Evolutionary conservation across 1,139 yeast genomes (phyloP), one percentile per base, ranked within the genome.

Genomic region (Petasospora fabianii): DNA sequence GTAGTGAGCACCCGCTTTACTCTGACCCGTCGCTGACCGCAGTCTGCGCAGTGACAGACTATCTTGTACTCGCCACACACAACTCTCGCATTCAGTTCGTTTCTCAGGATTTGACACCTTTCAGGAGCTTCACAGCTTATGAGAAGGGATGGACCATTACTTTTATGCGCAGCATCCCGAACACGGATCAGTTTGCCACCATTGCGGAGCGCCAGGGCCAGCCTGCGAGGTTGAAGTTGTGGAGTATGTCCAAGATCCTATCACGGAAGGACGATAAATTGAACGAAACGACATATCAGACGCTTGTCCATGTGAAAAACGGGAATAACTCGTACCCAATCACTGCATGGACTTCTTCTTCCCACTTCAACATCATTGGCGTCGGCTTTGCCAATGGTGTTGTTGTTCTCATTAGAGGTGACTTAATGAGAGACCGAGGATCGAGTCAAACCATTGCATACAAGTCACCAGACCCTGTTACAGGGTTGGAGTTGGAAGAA

Each of bases 301-400:
- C 78, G 0, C 62, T 61, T 38, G 69, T 64, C 18, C 64, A 52
- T 52, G 66, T 64, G 43, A 69, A 59, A 59, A 69, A 50, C 42
- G 56, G 51, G 35, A 48, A 48, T 26, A 54, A 50, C 41, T 43
- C 59, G 5, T 42, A 59, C 44, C 47, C 56, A 26, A 42, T 55
- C 24, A 53, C 58, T 1, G 22, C 51, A 14, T 36, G 54, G 33
- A 41, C 54, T 3, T 36, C 44, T 11, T 43, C 54, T 5, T 17
- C 44, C 4, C 30, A 37, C 15, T 49, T 54, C 39, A 47, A 51
- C 31, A 47, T 56, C 14, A 38, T 87, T 5, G 95, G 85, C 0
- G 65, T 88, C 27, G 97, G 98, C 0, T 88, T 80, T 56, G 82
- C 95, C 16, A 85, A 88, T 59, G 99, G 99, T 7, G 73, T 80